phyloP scores from a whole-genome alignment of 177 flowering plant genomes.

The Vitis hybrid region DNA sequence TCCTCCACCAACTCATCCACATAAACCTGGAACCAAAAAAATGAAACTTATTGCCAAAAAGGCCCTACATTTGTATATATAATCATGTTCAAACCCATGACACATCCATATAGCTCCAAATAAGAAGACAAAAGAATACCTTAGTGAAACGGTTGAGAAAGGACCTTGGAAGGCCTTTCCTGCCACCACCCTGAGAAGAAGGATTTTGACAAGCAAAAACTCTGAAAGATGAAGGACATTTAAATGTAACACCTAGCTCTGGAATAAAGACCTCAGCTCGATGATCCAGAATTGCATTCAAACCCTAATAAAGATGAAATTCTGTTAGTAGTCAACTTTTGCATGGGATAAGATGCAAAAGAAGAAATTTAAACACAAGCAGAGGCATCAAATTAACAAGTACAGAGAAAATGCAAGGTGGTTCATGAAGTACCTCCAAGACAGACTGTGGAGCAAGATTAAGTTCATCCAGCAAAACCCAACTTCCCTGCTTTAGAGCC shows the following conservation, averaged over 20 bases:
- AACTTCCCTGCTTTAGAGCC: constrained; percentile 87
- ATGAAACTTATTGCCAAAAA: background rate
- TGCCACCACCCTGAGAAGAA: constrained; percentile 90
- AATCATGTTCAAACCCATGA: background rate
- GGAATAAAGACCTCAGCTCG: constrained; percentile 96
- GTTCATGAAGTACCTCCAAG: constrained; percentile 53
- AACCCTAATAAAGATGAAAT: constrained; percentile 50
- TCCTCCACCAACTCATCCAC: constrained; percentile 84
- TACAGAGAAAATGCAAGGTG: background rate
- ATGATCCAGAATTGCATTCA: constrained; percentile 96
- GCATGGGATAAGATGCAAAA: background rate
- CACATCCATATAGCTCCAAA: background rate
- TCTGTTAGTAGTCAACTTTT: background rate
- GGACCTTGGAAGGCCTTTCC: constrained; percentile 96
- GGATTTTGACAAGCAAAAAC: constrained; percentile 99
- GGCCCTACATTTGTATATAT: background rate
- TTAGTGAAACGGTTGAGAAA: constrained; percentile 96
- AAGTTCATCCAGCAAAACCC: constrained; percentile 97
- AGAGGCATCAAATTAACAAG: constrained; percentile 4
- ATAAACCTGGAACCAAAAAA: constrained; percentile 63
- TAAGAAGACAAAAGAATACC: constrained; percentile 35
- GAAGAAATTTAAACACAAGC: background rate
- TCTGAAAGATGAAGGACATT: constrained; percentile 85
- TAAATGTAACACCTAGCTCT: constrained; percentile 71
- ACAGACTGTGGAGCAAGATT: constrained; percentile 99